Conservation (phyloP, 352 stramenopile genomes). For the Hyphochytrium catenoides region DNA sequence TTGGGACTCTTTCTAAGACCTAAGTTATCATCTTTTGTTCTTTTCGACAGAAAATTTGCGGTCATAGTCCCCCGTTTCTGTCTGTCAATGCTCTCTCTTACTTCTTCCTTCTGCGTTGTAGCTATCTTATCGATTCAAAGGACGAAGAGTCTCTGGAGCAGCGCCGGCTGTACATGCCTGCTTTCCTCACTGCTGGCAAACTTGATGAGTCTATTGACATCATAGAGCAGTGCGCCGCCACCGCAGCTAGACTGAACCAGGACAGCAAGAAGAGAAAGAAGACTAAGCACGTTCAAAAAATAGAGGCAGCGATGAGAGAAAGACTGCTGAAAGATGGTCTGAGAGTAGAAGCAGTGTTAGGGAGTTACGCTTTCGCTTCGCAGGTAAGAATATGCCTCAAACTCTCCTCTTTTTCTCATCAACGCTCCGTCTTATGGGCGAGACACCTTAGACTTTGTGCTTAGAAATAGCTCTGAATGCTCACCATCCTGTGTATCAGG, state of each 20-base stretch:
- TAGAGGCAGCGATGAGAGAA: constrained; percentile 9
- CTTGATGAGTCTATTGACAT: constrained; percentile 13
- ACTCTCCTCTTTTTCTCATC: no score
- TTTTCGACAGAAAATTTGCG: no score
- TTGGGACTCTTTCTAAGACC: no score
- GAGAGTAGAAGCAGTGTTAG: constrained; percentile 9
- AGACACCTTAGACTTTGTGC: no score
- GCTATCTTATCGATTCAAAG: constrained; percentile 10
- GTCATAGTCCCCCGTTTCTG: no score
- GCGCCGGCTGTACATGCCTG: constrained; percentile 9
- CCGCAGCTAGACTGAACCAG: constrained; percentile 9
- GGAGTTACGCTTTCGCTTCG: constrained; percentile 10
- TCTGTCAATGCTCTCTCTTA: no score
- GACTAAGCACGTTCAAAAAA: constrained; percentile 9
- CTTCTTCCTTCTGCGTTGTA: no score
- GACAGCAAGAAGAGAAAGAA: constrained; percentile 12
- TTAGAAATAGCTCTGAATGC: no score
- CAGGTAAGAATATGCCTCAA: no score
- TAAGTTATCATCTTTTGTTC: no score
- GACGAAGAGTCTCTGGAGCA: constrained; percentile 4
- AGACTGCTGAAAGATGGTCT: constrained; percentile 10
- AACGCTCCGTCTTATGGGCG: no score
- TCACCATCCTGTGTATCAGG: no score
- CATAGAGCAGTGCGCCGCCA: constrained; percentile 9
- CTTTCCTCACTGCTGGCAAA: constrained; percentile 11